Evolutionary conservation across 768 basidiomycete genomes (phyloP).

Genomic region (Phallus indusiatus): DNA sequence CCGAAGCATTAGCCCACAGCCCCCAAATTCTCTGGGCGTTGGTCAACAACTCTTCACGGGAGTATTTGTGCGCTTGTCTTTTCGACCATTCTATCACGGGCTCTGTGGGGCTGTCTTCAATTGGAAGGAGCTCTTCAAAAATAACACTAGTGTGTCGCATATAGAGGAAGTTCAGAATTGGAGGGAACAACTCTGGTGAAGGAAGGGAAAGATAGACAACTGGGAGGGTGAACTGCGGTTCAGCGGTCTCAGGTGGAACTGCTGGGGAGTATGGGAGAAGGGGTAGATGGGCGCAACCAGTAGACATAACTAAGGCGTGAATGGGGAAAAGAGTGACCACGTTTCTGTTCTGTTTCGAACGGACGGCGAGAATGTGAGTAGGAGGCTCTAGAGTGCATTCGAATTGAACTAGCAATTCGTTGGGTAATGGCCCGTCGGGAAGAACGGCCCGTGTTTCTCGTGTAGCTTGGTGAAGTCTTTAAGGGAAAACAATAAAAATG

Average conservation of each 20-base stretch:
- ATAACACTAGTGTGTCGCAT: constrained; percentile 50
- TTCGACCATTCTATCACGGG: constrained; percentile 21
- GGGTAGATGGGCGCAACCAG: constrained; percentile 58
- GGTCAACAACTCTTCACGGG: background rate
- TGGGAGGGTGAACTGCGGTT: constrained; percentile 33
- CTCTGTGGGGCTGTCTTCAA: background rate
- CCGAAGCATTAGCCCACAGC: constrained; percentile 63
- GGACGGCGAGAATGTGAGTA: constrained; percentile 41
- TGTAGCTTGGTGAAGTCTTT: background rate
- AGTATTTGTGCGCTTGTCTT: constrained; percentile 13
- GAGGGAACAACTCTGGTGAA: constrained; percentile 56
- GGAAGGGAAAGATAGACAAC: constrained; percentile 64
- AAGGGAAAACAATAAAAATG: background rate
- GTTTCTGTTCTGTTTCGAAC: constrained; percentile 36
- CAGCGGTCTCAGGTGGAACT: constrained; percentile 11
- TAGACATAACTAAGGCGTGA: constrained; percentile 60
- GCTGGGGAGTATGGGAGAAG: constrained; percentile 16
- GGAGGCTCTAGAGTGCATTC: constrained; percentile 21
- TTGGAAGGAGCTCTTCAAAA: constrained; percentile 53
- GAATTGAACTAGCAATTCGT: constrained; percentile 33
- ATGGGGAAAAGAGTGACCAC: constrained; percentile 45
- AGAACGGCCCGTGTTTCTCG: background rate
- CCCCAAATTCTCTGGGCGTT: constrained; percentile 39
- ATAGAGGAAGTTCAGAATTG: constrained; percentile 62
- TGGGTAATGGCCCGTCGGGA: constrained; percentile 27